phyloP scores from a whole-genome alignment of 345 rosid species.

The Orychophragmus violaceus region DNA sequence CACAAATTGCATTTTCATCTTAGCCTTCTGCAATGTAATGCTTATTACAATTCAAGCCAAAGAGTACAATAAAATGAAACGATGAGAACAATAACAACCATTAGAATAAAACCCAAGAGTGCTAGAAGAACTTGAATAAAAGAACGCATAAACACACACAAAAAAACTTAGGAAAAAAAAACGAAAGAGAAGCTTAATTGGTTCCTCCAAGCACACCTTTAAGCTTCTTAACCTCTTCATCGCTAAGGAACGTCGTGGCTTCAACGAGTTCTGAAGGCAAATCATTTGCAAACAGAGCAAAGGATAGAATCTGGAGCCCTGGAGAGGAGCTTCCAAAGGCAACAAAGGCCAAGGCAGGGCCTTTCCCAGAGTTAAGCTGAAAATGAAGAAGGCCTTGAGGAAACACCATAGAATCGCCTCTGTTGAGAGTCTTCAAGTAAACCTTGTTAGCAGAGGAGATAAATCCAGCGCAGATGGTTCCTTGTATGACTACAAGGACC shows the following conservation, averaged over 20 bases:
- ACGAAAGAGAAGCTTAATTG: constrained; percentile 27
- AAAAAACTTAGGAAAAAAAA: not conserved
- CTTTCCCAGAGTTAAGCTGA: constrained; percentile 47
- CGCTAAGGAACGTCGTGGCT: constrained; percentile 56
- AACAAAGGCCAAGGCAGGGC: constrained; percentile 44
- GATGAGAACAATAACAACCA: not conserved
- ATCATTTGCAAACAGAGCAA: constrained; percentile 55
- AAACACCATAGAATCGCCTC: constrained; percentile 70
- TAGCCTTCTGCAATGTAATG: not conserved
- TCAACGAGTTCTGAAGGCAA: constrained; percentile 56
- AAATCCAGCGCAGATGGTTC: constrained; percentile 70
- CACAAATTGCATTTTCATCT: too few relatives aligned
- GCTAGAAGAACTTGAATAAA: constrained; percentile 12
- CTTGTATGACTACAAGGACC: constrained; percentile 45
- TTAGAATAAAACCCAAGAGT: not conserved
- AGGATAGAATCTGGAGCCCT: constrained; percentile 64
- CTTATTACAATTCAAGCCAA: not conserved
- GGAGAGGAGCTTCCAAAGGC: constrained; percentile 68
- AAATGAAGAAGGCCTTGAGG: constrained; percentile 78
- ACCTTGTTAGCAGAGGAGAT: constrained; percentile 57
- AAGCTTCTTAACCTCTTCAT: constrained; percentile 66
- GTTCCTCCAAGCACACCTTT: constrained; percentile 88
- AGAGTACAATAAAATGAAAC: too few relatives aligned
- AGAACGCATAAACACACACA: not conserved
- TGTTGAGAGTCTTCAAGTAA: constrained; percentile 42